Conservation (phyloP, 2,329 filamentous ascomycete genomes). For the Eurotiales sp. region DNA sequence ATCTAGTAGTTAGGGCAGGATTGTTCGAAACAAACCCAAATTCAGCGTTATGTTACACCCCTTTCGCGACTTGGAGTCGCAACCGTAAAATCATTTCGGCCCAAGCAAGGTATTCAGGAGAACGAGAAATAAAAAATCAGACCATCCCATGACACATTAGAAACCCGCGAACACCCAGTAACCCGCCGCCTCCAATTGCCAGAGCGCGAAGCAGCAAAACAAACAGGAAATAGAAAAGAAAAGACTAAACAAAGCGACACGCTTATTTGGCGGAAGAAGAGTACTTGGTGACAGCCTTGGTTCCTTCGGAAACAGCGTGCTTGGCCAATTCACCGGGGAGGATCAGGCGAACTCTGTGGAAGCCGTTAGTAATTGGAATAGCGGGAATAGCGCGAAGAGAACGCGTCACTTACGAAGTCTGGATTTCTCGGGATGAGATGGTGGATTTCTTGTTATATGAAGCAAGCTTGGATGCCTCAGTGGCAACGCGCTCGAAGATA, state of each 20-base stretch:
- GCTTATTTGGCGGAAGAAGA: slow-evolving; percentile 98
- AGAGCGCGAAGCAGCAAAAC: slow-evolving; percentile 38
- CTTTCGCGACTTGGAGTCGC: slow-evolving; percentile 39
- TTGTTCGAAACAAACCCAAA: slow-evolving; percentile 33
- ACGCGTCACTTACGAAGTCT: slow-evolving; percentile 67
- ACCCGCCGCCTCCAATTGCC: slow-evolving; percentile 40
- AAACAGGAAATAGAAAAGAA: slow-evolving; percentile 51
- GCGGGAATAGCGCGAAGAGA: not conserved
- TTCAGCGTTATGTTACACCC: slow-evolving; percentile 45
- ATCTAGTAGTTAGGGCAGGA: slow-evolving; percentile 29
- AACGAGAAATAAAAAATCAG: slow-evolving; percentile 29
- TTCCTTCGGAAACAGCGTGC: slow-evolving; percentile 98
- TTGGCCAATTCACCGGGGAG: slow-evolving; percentile 98
- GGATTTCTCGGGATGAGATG: slow-evolving; percentile 98
- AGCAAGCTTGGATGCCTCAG: slow-evolving; percentile 97
- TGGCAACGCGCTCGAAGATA: slow-evolving; percentile 98
- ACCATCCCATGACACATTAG: slow-evolving; percentile 49
- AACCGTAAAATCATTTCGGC: slow-evolving; percentile 41
- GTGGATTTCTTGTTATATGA: slow-evolving; percentile 99
- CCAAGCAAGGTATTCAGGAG: slow-evolving; percentile 16
- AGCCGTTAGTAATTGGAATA: slow-evolving; percentile 39
- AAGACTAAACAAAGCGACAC: slow-evolving; percentile 49
- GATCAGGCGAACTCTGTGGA: slow-evolving; percentile 72
- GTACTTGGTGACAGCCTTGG: slow-evolving; percentile 99
- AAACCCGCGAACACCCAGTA: slow-evolving; percentile 44